Base-by-base conservation (phyloP, 768 basidiomycete species). In the Rhodotorula sphaerocarpa region DNA sequence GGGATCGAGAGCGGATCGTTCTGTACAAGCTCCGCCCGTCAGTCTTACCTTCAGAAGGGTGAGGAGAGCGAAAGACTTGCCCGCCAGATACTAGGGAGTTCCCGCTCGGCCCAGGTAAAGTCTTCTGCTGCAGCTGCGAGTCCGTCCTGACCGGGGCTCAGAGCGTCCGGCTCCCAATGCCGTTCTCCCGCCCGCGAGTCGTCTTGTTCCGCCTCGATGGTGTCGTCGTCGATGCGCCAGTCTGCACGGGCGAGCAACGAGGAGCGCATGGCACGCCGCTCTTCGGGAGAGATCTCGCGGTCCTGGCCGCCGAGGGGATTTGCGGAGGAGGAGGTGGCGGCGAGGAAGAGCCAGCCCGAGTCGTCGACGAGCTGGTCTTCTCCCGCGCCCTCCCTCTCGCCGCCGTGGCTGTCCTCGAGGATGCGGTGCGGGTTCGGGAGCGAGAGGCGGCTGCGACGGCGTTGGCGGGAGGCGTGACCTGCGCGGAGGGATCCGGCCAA, bases 341-440 rank as follows among this genome's bases (percentile, higher is more conserved):
- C 42, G 30, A 58, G 25, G 23, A 27, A n/a, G 10, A 58, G n/a
- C 57, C 57, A 58, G 23, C 57, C 57, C 5, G 57, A 33, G 33
- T 58, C 57, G 12, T 23, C 30, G 14, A 20, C n/a, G 41, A 58
- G 25, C 7, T 51, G 21, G 42, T 58, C 57, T 4, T 16, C 27
- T 16, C 7, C 36, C 18, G 33, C 50, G 45, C 7, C 5, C 23
- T 5, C 11, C n/a, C 27, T 25, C 23, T 5, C 6, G 45, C 25
- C 23, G 45, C 45, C 2, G 45, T n/a, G 2, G 46, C 11, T 15
- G 25, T 16, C 7, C 9, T 47, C 28, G 46, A 30, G 36, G 36
- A 39, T 39, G 36, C 36, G 36, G 16, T 39, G 16, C 36, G 20
- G 21, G 44, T n/a, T 45, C 44, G 5, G 18, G 50, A n/a, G 44